Percentiles rank a stretch among this genome's conserved stretches.
These are phyloP conservation scores for Sarocladiaceae sp. DNA, from an alignment of 2,329 filamentous ascomycete species.

Conservation along the genomic window DNA sequence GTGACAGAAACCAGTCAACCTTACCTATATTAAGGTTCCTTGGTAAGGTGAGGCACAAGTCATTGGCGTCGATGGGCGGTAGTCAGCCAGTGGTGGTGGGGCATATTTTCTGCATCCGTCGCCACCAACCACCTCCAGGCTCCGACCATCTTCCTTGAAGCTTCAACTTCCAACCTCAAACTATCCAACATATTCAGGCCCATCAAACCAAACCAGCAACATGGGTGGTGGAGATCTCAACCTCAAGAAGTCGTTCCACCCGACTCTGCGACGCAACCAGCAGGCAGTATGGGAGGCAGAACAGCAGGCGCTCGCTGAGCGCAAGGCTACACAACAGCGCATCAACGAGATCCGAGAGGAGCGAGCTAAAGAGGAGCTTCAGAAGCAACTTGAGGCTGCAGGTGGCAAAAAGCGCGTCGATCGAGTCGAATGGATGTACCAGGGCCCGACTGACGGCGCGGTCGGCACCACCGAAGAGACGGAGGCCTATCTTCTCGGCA, in stretches of 20 bases:
- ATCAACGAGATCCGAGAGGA: slow-evolving; percentile 93
- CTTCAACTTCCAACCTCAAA: not conserved
- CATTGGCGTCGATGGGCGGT: no score
- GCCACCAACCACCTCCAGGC: not conserved
- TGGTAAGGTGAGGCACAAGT: no score
- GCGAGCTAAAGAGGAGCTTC: slow-evolving; percentile 83
- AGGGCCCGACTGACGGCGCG: slow-evolving; percentile 73
- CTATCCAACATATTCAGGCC: not conserved
- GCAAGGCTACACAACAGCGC: slow-evolving; percentile 87
- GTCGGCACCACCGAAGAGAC: slow-evolving; percentile 78
- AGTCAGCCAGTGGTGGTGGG: no score
- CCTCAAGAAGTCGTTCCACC: slow-evolving; percentile 93
- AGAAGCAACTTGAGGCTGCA: slow-evolving; percentile 80
- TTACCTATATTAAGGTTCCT: no score
- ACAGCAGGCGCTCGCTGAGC: slow-evolving; percentile 85
- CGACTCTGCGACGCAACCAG: slow-evolving; percentile 84
- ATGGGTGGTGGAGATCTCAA: slow-evolving; percentile 97
- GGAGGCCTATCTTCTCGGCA: slow-evolving; percentile 88
- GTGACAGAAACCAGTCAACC: no score
- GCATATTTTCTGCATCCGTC: not conserved
- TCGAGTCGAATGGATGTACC: slow-evolving; percentile 98
- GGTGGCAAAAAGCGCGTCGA: slow-evolving; percentile 75
- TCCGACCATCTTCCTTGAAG: slow-evolving; percentile 14
- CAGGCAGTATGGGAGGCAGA: slow-evolving; percentile 86
- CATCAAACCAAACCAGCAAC: slow-evolving; percentile 30